Conservation (phyloP, 2,329 filamentous ascomycete species). For the Celoporthe dispersa region DNA sequence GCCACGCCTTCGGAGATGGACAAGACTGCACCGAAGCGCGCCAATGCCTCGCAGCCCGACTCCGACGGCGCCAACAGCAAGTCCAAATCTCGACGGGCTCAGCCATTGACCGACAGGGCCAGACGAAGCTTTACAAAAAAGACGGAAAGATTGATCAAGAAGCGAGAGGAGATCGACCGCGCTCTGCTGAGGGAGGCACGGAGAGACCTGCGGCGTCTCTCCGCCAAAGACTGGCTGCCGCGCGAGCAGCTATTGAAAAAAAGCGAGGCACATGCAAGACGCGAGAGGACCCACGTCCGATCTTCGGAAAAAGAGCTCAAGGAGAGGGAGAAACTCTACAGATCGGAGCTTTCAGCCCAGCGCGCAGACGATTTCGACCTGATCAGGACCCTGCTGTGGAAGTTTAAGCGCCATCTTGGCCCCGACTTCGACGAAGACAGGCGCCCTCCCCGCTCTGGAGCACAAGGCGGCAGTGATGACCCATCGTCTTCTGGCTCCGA, state of each 20-base stretch:
- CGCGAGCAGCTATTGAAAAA: constrained; percentile 30
- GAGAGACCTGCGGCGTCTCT: constrained; percentile 16
- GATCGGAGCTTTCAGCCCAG: constrained; percentile 26
- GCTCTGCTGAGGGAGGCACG: constrained; percentile 27
- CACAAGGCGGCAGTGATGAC: neutral
- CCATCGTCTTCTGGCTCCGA: neutral
- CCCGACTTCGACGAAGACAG: constrained; percentile 27
- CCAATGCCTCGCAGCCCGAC: neutral
- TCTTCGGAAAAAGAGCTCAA: constrained; percentile 22
- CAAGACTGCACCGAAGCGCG: neutral
- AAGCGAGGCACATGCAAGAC: constrained; percentile 25
- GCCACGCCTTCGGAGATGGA: neutral
- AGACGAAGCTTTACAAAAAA: constrained; percentile 27
- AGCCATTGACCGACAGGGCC: constrained; percentile 29
- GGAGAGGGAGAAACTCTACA: constrained; percentile 29
- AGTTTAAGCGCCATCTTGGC: constrained; percentile 33
- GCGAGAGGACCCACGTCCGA: constrained; percentile 30
- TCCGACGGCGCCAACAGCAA: neutral
- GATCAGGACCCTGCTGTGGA: constrained; percentile 29
- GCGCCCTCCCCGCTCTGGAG: neutral
- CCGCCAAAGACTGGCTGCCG: constrained; percentile 24
- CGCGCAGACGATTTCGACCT: constrained; percentile 31
- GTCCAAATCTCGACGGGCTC: constrained; percentile 24
- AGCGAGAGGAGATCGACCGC: constrained; percentile 32
- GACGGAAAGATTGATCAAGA: constrained; percentile 31